Evolutionary conservation across 2,329 filamentous ascomycete genomes (phyloP).

Genomic region (Phyllosticta citrichinensis): DNA sequence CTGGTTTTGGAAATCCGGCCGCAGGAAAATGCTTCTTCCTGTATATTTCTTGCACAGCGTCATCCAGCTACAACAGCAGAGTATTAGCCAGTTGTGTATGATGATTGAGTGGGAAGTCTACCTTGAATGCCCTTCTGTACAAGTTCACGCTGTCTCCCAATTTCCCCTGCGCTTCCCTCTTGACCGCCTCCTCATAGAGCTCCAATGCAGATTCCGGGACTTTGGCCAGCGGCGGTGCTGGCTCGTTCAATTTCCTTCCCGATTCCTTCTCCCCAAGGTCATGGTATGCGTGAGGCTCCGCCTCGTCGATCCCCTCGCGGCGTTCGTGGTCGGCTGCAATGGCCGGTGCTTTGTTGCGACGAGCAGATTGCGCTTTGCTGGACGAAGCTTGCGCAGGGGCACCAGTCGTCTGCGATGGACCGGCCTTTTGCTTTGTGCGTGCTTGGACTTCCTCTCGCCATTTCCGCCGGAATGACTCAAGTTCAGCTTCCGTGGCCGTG

Average conservation of each 20-base stretch:
- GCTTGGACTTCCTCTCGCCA: constrained; percentile 73
- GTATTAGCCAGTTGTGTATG: constrained; percentile 11
- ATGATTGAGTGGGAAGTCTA: constrained; percentile 30
- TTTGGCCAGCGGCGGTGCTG: constrained; percentile 20
- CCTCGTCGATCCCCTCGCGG: constrained; percentile 21
- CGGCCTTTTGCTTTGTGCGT: constrained; percentile 21
- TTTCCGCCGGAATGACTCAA: constrained; percentile 75
- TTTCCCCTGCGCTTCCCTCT: constrained; percentile 75
- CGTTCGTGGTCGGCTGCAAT: constrained; percentile 15
- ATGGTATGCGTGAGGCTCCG: constrained; percentile 32
- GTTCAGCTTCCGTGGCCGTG: constrained; percentile 46
- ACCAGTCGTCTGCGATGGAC: constrained; percentile 12
- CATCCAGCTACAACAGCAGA: constrained; percentile 63
- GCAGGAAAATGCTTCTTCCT: constrained; percentile 83
- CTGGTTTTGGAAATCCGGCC: constrained; percentile 40
- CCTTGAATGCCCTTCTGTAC: constrained; percentile 84
- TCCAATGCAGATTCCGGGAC: constrained; percentile 73
- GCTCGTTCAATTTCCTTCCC: constrained; percentile 33
- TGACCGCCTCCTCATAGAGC: constrained; percentile 84
- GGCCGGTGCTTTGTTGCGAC: constrained; percentile 18
- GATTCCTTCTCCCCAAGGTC: constrained; percentile 38
- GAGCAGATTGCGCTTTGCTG: constrained; percentile 13
- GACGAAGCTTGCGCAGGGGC: constrained; percentile 11
- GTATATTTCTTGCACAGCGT: constrained; percentile 73
- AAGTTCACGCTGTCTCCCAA: constrained; percentile 79